These are phyloP conservation scores for Syncephalis plumigaleata DNA, from an alignment of 371 early-diverging fungal species.

Conservation along the genomic window DNA sequence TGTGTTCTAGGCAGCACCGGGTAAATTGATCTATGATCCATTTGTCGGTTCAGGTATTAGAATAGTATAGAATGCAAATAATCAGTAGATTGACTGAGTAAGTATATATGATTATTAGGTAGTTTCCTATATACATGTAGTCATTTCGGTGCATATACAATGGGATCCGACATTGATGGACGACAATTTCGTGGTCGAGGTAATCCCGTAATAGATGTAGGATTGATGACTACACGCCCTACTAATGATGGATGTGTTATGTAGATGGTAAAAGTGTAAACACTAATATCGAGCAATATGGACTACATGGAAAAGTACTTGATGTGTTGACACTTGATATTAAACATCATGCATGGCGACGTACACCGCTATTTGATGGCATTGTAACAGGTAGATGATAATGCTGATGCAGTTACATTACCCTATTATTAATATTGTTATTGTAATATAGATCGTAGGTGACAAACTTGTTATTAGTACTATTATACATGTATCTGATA, in stretches of 20 bases:
- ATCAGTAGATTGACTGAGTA: too few relatives aligned
- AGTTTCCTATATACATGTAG: conserved; percentile 80
- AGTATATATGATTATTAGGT: conserved; percentile 11
- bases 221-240: too few relatives aligned
- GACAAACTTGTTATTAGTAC: too few relatives aligned
- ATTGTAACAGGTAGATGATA: conserved; percentile 47
- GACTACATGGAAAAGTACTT: conserved; percentile 44
- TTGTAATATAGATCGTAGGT: conserved; percentile 8
- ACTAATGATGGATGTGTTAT: too few relatives aligned
- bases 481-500: conserved; percentile 2
- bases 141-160: conserved; percentile 80
- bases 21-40: conserved; percentile 85
- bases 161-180: conserved; percentile 96
- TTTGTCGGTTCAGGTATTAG: conserved; percentile 94
- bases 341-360: conserved; percentile 76
- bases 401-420: conserved; percentile 7
- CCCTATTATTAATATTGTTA: neutral
- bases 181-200: conserved; percentile 91
- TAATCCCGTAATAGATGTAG: too few relatives aligned
- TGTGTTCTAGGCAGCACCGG: conserved; percentile 26
- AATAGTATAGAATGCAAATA: too few relatives aligned
- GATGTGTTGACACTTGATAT: conserved; percentile 79
- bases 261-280: neutral
- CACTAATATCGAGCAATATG: conserved; percentile 75
- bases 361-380: conserved; percentile 54